These are phyloP conservation scores for Yamadazyma friedrichii DNA, from an alignment of 1,139 yeast species.

Conservation along the genomic window DNA sequence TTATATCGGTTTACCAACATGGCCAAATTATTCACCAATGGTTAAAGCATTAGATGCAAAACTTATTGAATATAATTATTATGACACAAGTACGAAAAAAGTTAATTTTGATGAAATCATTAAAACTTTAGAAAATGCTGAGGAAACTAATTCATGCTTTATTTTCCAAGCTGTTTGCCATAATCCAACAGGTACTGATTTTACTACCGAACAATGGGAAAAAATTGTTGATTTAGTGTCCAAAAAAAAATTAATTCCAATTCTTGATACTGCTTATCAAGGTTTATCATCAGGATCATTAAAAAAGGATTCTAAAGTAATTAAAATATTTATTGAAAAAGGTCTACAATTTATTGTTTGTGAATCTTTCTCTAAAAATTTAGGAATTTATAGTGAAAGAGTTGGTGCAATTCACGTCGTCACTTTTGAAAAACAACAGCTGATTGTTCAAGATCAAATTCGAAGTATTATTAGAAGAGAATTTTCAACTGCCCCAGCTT, in stretches of 20 bases:
- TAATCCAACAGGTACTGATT: constrained; percentile 93
- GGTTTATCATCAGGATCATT: constrained; percentile 68
- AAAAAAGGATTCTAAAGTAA: constrained; percentile 23
- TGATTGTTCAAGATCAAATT: constrained; percentile 24
- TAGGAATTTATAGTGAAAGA: constrained; percentile 44
- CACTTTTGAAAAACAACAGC: constrained; percentile 19
- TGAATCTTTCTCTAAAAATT: constrained; percentile 41
- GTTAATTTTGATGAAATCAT: constrained; percentile 29
- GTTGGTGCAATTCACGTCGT: constrained; percentile 38
- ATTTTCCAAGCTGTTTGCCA: constrained; percentile 91
- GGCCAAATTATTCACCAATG: constrained; percentile 41
- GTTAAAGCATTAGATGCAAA: constrained; percentile 29
- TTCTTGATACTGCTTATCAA: constrained; percentile 47
- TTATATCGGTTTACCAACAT: constrained; percentile 38
- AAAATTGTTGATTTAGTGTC: constrained; percentile 35
- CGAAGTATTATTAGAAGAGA: constrained; percentile 31
- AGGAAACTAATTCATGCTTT: constrained; percentile 30
- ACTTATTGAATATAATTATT: constrained; percentile 26
- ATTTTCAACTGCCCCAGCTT: constrained; percentile 45
- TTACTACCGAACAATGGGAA: constrained; percentile 64
- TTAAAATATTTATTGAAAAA: constrained; percentile 18
- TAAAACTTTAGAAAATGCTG: constrained; percentile 22
- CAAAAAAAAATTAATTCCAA: constrained; percentile 31
- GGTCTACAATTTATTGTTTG: constrained; percentile 28
- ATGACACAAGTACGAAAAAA: constrained; percentile 21